Base-by-base conservation (phyloP, 495 filamentous ascomycete genomes). In the Parathielavia appendiculata region DNA sequence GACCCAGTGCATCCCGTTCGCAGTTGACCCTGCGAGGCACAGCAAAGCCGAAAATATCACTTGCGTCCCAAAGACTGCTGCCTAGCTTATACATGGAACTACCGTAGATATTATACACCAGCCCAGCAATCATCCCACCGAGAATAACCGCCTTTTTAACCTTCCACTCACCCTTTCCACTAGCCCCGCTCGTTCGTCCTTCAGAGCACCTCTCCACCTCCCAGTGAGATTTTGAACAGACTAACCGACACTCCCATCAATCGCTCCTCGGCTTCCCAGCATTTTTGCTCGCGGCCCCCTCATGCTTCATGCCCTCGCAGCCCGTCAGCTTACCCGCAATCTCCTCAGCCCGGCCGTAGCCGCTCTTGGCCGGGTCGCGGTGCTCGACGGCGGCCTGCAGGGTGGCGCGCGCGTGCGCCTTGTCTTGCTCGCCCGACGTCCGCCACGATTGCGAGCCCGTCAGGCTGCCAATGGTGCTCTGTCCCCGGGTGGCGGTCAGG, bases 271-370 rank as follows among this genome's bases (percentile, higher is more conserved):
- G 17, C 40, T 32, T 32, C 45, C 26, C 46, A 3, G 26, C 45
- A 22, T 14, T 26, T 43, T 50, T 49, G n/a, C 75, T 77, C 8
- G 69, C 72, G 9, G 60, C 69, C 4, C 76, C 76, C 58, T 78
- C 76, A 32, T 74, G 61, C 50, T 62, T 57, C 76, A 78, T 79
- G 7, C 76, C 76, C 64, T 75, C 73, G 52, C 76, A 79, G 0
- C 76, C 76, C 1, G 71, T 71, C 17, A 67, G 57, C 58, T 71
- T 58, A 9, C 76, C 76, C 0, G 75, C 66, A 23, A 74, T 66
- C 70, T 78, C 72, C 52, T 79, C 76, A 22, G 64, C 67, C 30
- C 69, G 68, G n/a, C 76, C 76, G 51, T 68, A 78, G 3, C 76
- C 76, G 23, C 66, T 56, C 9, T 63, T 57, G 16, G 66, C 58